Percentiles rank a stretch among this genome's conserved stretches.
phyloP scores from a whole-genome alignment of 1,284 basidiomycete genomes.

The Phlebopus sp. region DNA sequence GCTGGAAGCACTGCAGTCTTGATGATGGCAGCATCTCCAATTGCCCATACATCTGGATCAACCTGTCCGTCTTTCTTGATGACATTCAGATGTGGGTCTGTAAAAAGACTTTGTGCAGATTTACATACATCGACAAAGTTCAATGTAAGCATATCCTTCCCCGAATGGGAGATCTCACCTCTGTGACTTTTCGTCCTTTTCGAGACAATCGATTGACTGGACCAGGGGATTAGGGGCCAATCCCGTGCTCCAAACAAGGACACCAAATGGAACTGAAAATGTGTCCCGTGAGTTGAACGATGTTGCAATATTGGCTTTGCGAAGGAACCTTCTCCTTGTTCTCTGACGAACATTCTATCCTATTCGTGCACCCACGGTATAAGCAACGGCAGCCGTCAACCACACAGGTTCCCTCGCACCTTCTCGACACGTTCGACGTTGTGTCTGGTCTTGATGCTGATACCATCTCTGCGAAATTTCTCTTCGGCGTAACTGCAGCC shows the following conservation, averaged over 20 bases:
- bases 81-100: constrained; percentile 61
- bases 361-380: constrained; percentile 23
- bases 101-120: constrained; percentile 49
- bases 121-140: constrained; percentile 6
- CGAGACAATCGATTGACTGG: constrained; percentile 52
- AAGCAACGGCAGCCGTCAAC: constrained; percentile 15
- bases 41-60: constrained; percentile 76
- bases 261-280: constrained; percentile 66
- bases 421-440: constrained; percentile 77
- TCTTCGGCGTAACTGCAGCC: constrained; percentile 60
- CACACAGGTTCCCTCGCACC: constrained; percentile 34
- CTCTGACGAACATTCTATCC: constrained; percentile 58
- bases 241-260: constrained; percentile 87
- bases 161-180: constrained; percentile 40
- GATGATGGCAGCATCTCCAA: constrained; percentile 76
- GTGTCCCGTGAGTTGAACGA: constrained; percentile 12
- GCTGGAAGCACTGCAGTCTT: constrained; percentile 70
- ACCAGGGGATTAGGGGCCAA: constrained; percentile 79
- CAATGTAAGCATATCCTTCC: constrained; percentile 6
- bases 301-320: constrained; percentile 13
- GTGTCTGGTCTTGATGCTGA: constrained; percentile 73
- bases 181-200: constrained; percentile 61
- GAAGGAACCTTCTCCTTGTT: constrained; percentile 58
- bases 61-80: constrained; percentile 54
- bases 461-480: constrained; percentile 76